A percentile compares a stretch with the other conserved stretches of the same genome.
Evolutionary conservation across 805 yeast species (phyloP).

Genomic region (Yamadazyma takamatsuzukensis): DNA sequence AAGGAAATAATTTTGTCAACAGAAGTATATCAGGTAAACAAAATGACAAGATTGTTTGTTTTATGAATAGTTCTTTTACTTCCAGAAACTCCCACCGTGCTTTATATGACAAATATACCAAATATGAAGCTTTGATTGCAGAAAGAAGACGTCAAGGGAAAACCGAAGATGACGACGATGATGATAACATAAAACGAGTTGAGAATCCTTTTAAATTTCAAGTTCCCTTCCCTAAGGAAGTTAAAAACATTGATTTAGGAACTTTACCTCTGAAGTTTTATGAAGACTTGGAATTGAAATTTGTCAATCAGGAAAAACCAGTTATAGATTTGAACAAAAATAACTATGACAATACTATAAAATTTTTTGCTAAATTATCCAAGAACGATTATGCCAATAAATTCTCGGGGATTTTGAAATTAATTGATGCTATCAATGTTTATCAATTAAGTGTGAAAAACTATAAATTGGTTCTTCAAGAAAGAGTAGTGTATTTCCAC

Average conservation of each 20-base stretch:
- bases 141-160: slow-evolving; percentile 16
- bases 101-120: slow-evolving; percentile 19
- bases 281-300: background rate
- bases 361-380: slow-evolving; percentile 5
- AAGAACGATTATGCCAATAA: slow-evolving; percentile 2
- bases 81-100: slow-evolving; percentile 23
- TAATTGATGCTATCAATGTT: slow-evolving; percentile 4
- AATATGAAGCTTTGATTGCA: slow-evolving; percentile 17
- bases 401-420: slow-evolving; percentile 6
- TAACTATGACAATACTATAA: slow-evolving; percentile 6
- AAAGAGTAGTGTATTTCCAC: slow-evolving; percentile 55
- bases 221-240: slow-evolving; percentile 25
- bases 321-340: slow-evolving; percentile 4
- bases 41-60: slow-evolving; percentile 20
- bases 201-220: slow-evolving; percentile 31
- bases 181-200: slow-evolving; percentile 22
- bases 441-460: slow-evolving; percentile 1
- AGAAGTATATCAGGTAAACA: slow-evolving; percentile 26
- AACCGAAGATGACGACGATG: slow-evolving; percentile 18
- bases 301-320: slow-evolving; percentile 5
- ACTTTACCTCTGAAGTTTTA: slow-evolving; percentile 8
- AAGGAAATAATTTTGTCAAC: slow-evolving; percentile 35
- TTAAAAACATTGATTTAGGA: slow-evolving; percentile 10
- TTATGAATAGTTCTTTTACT: slow-evolving; percentile 33
- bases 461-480: slow-evolving; percentile 4